Conservation (phyloP, 208 protist species). For the Crithidia bombi region DNA sequence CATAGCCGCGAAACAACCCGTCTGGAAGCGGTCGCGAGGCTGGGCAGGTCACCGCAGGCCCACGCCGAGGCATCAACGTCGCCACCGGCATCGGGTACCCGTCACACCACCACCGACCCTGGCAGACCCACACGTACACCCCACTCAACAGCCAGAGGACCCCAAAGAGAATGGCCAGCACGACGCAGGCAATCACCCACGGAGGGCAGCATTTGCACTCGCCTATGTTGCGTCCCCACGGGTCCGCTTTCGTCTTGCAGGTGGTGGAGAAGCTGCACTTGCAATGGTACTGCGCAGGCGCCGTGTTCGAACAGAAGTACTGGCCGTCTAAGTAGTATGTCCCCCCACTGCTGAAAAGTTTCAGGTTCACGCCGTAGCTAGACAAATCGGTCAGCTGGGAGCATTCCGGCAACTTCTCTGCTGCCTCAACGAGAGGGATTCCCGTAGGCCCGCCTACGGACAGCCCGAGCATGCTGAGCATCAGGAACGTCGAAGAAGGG, state of each 20-base stretch:
- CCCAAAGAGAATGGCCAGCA: conserved; percentile 31
- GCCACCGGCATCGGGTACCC: conserved; percentile 49
- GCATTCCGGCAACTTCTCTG: conserved; percentile 11
- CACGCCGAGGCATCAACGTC: conserved; percentile 46
- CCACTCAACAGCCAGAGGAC: conserved; percentile 14
- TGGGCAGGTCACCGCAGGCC: conserved; percentile 42
- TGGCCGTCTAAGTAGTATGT: conserved; percentile 19
- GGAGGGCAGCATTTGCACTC: conserved; percentile 58
- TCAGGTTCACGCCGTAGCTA: conserved; percentile 26
- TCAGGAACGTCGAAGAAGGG: neutral
- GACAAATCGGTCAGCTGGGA: conserved; percentile 17
- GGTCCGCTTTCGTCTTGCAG: conserved; percentile 31
- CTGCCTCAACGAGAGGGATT: conserved; percentile 2
- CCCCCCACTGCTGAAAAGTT: conserved; percentile 1
- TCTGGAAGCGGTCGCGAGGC: conserved; percentile 43
- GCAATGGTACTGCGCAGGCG: conserved; percentile 33
- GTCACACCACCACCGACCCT: conserved; percentile 66
- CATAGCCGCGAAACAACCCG: conserved; percentile 67
- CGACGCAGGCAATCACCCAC: conserved; percentile 63
- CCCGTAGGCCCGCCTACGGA: neutral
- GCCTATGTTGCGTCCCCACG: conserved; percentile 65
- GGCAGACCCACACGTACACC: conserved; percentile 45
- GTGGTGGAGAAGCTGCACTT: conserved; percentile 25
- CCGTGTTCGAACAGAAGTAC: conserved; percentile 40
- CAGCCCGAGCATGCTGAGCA: neutral